Evolutionary conservation across 768 basidiomycete genomes (phyloP), one percentile per base, ranked within the genome.

Genomic region (Lactarius quietus): DNA sequence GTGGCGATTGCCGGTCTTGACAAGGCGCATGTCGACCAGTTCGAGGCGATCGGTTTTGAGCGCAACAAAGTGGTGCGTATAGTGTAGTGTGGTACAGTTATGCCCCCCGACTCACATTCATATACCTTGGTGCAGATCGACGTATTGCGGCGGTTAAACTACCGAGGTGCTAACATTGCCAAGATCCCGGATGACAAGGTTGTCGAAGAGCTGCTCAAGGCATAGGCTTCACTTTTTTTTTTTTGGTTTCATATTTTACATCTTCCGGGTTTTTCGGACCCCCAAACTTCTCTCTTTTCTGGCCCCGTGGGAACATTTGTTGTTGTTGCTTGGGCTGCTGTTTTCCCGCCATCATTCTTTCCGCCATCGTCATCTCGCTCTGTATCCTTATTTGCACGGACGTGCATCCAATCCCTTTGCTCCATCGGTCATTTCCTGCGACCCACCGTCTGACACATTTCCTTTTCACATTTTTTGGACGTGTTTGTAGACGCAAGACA

Each of bases 121-220:
- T 14, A n/a, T n/a, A n/a, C n/a, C n/a, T n/a, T n/a, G n/a, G n/a
- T 59, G 36, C 59, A 95, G 92, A 92, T 95, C 66, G 93, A 94
- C 72, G 90, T 88, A n/a, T 82, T 96, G 66, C 84, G 89, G 69
- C 82, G 92, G 71, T 73, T 95, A 73, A 95, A 96, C 75, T 96
- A 96, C 77, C 86, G 93, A 31, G 86, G 94, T 29, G 78, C 84
- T 20, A 95, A 94, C 73, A 86, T 89, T 54, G 81, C 86, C 17
- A 87, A 89, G 75, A 90, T 93, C 74, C 76, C 84, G 48, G 92
- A 93, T 71, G 93, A 95, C 72, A 84, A 87, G 73, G 81, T 95
- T 48, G 88, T 95, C 29, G 91, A 95, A 76, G 92, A 93, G 77
- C 80, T 95, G 68, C 78, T 95, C 59, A 70, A 61, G 77, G 90